phyloP scores from a whole-genome alignment of 345 rosid genomes.

The Chamaenerion angustifolium region DNA sequence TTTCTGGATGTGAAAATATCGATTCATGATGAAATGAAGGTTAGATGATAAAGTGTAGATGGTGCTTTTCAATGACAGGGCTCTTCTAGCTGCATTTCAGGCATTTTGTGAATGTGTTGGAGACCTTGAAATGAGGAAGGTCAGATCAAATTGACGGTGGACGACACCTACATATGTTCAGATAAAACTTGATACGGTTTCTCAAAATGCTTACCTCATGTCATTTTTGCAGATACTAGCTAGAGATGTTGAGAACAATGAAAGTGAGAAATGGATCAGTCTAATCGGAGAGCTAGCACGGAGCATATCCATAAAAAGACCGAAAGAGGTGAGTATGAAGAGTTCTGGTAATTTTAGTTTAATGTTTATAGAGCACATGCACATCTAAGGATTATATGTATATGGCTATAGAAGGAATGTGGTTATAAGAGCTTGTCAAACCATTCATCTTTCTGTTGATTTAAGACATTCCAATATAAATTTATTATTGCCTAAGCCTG shows the following conservation, averaged over 20 bases:
- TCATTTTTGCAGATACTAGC: slow-evolving; percentile 54
- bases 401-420: no score
- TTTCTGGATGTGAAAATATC: background rate
- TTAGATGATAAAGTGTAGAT: background rate
- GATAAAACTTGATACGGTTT: background rate
- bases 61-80: slow-evolving; percentile 32
- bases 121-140: slow-evolving; percentile 99
- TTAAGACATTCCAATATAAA: no score
- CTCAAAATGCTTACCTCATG: slow-evolving; percentile 1
- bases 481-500: no score
- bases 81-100: slow-evolving; percentile 74
- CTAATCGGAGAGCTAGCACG: slow-evolving; percentile 78
- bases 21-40: background rate
- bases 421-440: no score
- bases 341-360: background rate
- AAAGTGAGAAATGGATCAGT: slow-evolving; percentile 85
- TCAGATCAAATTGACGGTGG: slow-evolving; percentile 8
- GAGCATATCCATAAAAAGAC: slow-evolving; percentile 89
- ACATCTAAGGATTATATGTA: no score
- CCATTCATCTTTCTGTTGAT: no score
- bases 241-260: slow-evolving; percentile 72
- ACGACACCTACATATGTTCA: background rate
- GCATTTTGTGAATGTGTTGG: slow-evolving; percentile 98
- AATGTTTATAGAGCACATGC: no score
- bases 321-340: slow-evolving; percentile 57